Base-by-base conservation (phyloP, 805 yeast genomes). In the Pichia rugopelliculosa region DNA sequence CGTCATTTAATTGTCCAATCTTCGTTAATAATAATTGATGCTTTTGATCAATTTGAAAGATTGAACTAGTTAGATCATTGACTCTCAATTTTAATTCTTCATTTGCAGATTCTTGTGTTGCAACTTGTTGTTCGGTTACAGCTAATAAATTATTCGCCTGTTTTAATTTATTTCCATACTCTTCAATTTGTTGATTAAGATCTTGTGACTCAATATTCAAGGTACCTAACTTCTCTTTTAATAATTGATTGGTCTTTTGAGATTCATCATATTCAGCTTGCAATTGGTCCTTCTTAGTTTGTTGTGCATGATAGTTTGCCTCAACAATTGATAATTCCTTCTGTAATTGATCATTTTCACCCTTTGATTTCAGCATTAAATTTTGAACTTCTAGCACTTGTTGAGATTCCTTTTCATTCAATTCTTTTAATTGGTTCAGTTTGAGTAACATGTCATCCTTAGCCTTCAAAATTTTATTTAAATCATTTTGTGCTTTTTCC, bases 391-490 rank as follows among this genome's bases (percentile, higher is more conserved):
- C 79, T 50, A 79, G 79, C 25, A 85, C 88, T 61, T 83, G 87
- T 52, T 77, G 73, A 7, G 83, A 85, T 62, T 91, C 96, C 48
- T 76, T 76, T 36, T 88, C 90, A 59, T 89, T 89, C 9, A 85
- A 76, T 0, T 77, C 69, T 56, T 87, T 77, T 56, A 90, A 72
- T 48, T 74, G 75, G 23, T 73, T 65, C 53, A 93, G 73, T 66
- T 87, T 87, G n/a, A 72, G 59, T 58, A 85, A 86, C 51, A 89
- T 84, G 15, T 84, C 87, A 42, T 74, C 72, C 64, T 88, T 89
- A 49, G 80, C 73, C 25, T 73, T 71, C 56, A 80, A 75, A 50
- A 87, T 80, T 48, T 77, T 75, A n/a, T 79, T 71, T 46, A 90
- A 72, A 59, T 91, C 96, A 48, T 76, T 79, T 59, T 83, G 88